Base-by-base conservation (phyloP, 225 moss, liverwort and hornwort genomes). In the Bryum argenteum region DNA sequence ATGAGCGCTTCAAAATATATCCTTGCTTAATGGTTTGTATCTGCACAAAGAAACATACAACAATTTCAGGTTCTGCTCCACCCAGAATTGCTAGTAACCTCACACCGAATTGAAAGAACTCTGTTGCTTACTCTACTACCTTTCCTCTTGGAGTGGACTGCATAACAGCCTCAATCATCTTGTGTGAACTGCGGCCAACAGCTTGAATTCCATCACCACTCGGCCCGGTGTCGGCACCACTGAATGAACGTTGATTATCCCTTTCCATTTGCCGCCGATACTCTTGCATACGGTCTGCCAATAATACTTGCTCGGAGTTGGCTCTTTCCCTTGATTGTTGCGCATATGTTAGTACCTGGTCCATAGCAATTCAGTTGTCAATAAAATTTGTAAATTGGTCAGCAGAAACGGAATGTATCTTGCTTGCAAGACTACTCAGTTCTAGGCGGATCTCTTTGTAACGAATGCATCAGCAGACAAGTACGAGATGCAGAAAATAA, bases 21-120 rank as follows among this genome's bases (percentile, higher is more conserved):
- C 93, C 96, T 79, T 96, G 96, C 76, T 96, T 96, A 58, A 96
- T 91, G 39, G 96, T 96, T 85, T 96, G 96, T 75, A 88, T 78
- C 88, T 73, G 70, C 43, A 76, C 28, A 59, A 14, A 59, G 19
- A 39, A 58, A 66, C 22, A 54, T 2, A 47, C 15, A 75, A 62
- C 8, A 62, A 61, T 61, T 67, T 61, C 40, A 66, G 51, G 58
- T n/a, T 23, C 28, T 57, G 57, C 17, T 56, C 67, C 48, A 40
- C 38, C 8, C 19, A 33, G 19, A 38, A 62, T 50, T 57, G 48
- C 24, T 4, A 60, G 42, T 17, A 51, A 62, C 50, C 41, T 4
- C 51, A 21, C 53, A 18, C 17, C 48, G 17, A 16, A 17, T 48
- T n/a, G 44, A 18, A 63, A 24, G n/a, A 58, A 55, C 21, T 71